phyloP scores from a whole-genome alignment of 169 alveolate genomes.

The Eimeria falciformis region DNA sequence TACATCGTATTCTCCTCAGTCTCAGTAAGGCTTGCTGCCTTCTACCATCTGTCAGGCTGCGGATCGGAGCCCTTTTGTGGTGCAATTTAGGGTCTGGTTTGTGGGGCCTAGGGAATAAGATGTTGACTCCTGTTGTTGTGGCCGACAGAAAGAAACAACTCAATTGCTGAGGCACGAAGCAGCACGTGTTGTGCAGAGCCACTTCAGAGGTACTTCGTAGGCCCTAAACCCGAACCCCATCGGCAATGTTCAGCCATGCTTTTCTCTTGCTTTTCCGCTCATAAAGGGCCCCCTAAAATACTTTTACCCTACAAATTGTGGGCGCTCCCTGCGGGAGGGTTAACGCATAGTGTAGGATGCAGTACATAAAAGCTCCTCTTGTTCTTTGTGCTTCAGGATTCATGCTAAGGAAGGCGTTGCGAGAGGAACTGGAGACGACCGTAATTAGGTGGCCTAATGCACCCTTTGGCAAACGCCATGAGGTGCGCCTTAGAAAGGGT shows the following conservation, averaged over 20 bases:
- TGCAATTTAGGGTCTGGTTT: neutral
- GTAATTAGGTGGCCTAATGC: constrained; percentile 47
- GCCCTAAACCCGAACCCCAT: neutral
- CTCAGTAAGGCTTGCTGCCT: neutral
- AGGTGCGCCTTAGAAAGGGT: constrained; percentile 8
- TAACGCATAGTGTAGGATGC: neutral
- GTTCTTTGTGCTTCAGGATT: constrained; percentile 21
- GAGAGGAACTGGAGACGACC: constrained; percentile 53
- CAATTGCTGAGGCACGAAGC: constrained; percentile 26
- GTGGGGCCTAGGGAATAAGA: neutral
- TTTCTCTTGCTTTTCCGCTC: neutral
- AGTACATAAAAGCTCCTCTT: neutral
- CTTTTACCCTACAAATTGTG: neutral
- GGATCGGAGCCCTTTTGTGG: neutral
- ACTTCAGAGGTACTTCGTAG: constrained; percentile 2
- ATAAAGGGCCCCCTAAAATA: neutral
- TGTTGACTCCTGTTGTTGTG: neutral
- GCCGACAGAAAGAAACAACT: constrained; percentile 40
- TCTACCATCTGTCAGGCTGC: neutral
- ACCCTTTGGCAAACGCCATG: constrained; percentile 40
- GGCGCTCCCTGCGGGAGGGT: neutral
- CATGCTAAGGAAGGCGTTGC: constrained; percentile 21
- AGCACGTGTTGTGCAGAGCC: constrained; percentile 41
- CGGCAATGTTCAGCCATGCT: neutral
- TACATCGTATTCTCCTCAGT: neutral